Evolutionary conservation across 164 flowering plant genomes (phyloP), one percentile per base, ranked within the genome.

Genomic region (Nelumbo lutea): DNA sequence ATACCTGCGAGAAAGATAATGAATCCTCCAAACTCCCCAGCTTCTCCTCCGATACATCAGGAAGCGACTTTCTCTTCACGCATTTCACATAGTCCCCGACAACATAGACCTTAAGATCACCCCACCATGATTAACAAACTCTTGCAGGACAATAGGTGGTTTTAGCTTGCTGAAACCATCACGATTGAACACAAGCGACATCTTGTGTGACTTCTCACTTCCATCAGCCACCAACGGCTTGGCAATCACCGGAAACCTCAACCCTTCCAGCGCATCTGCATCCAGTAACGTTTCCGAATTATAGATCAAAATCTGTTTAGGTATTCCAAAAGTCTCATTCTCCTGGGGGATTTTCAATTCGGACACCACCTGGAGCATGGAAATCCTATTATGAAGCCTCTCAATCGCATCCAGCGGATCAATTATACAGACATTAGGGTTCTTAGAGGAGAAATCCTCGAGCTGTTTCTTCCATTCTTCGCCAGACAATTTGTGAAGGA

Each of bases 121-220:
- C 1, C 97, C 97, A 1, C 95, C 97, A 51, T 91, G 95, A 70
- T 91, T 91, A 51, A 91, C 88, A 69, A 91, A 91, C 70, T 91
- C 95, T 73, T 91, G 97, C 67, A 91, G 62, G 2, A 91, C 93
- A 39, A 87, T 79, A 1, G 95, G 95, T 3, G 89, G 83, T 63
- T 79, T 82, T 68, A 88, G 79, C 76, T 79, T 85, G 7, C 72
- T 71, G 67, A 91, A 48, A 3, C 89, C 90, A 3, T 81, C 88
- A 9, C 61, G 71, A 64, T 84, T 83, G 66, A 77, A 91, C 15
- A 91, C 81, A 38, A 89, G 75, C 6, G 85, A 74, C 96, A 91
- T 91, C 70, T 91, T 83, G 74, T 91, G 97, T 10, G 97, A 88
- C 60, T 84, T 87, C 2, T 87, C 96, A 64, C 89, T 88, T 2